Evolutionary conservation across 2,329 filamentous ascomycete species (phyloP).

Genomic region (Ambrosiella cleistominuta): DNA sequence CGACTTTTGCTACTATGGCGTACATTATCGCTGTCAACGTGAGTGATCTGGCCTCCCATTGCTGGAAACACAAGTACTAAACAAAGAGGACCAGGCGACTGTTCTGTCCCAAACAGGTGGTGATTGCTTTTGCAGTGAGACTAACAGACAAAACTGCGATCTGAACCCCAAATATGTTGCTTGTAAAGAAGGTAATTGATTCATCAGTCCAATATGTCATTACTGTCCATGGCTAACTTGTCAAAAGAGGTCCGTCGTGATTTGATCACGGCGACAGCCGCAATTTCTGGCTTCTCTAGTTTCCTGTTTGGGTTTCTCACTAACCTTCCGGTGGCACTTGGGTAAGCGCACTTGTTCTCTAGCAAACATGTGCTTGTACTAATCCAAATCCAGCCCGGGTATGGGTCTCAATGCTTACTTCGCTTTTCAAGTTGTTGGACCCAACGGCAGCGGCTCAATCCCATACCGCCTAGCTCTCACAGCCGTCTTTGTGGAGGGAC

Average conservation of each 20-base stretch:
- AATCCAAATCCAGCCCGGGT: constrained; percentile 31
- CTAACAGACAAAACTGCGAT: constrained; percentile 29
- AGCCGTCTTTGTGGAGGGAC: constrained; percentile 46
- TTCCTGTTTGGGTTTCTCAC: constrained; percentile 66
- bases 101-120: constrained; percentile 62
- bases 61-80: background rate
- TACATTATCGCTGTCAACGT: constrained; percentile 67
- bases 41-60: constrained; percentile 15
- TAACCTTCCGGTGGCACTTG: constrained; percentile 46
- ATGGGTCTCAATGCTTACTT: constrained; percentile 55
- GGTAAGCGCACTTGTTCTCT: constrained; percentile 16
- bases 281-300: constrained; percentile 55
- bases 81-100: constrained; percentile 33
- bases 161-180: constrained; percentile 26
- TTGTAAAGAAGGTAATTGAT: constrained; percentile 29
- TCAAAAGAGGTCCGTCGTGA: constrained; percentile 47
- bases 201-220: constrained; percentile 3
- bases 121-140: constrained; percentile 48
- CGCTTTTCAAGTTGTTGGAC: constrained; percentile 47
- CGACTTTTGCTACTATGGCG: constrained; percentile 67
- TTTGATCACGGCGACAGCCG: constrained; percentile 68
- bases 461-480: constrained; percentile 44
- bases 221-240: constrained; percentile 14
- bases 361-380: constrained; percentile 9
- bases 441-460: constrained; percentile 37